Evolutionary conservation across 192 early-diverging fungal genomes (phyloP).

Genomic region (Chytriomyces confervae): DNA sequence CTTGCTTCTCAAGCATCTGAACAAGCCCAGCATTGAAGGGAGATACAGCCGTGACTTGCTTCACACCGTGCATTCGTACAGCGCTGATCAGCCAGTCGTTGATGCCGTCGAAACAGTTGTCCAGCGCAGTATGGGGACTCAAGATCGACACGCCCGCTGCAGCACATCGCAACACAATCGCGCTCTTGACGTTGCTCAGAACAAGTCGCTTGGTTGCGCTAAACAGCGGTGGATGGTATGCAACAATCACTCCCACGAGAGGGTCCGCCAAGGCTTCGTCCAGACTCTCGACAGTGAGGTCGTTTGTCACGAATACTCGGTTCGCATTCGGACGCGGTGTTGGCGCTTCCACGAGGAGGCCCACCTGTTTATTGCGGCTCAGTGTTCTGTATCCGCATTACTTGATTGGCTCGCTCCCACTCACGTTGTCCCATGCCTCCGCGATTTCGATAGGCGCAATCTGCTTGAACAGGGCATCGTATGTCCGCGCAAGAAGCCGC

Average conservation of each 20-base stretch:
- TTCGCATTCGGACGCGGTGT: conserved; percentile 71
- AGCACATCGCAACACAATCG: conserved; percentile 78
- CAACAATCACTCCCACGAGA: conserved; percentile 81
- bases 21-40: too few species aligned
- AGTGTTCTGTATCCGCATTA: too few species aligned
- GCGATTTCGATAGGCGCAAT: conserved; percentile 29
- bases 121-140: conserved; percentile 90
- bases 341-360: conserved; percentile 85
- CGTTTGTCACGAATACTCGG: conserved; percentile 90
- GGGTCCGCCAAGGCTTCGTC: conserved; percentile 79
- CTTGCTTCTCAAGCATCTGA: too few species aligned
- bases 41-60: too few species aligned
- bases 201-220: conserved; percentile 77
- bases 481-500: conserved; percentile 12
- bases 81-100: conserved; percentile 91
- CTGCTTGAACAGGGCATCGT: not conserved
- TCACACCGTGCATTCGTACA: conserved; percentile 30
- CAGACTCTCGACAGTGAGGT: conserved; percentile 81
- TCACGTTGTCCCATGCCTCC: conserved; percentile 37
- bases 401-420: not conserved
- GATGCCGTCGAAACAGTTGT: conserved; percentile 78
- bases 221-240: conserved; percentile 97
- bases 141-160: conserved; percentile 79
- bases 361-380: conserved; percentile 49
- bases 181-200: conserved; percentile 77